Percentiles rank a stretch among this genome's conserved stretches.
Conservation (phyloP, 164 flowering plant genomes). For the Euptelea pleiosperma region DNA sequence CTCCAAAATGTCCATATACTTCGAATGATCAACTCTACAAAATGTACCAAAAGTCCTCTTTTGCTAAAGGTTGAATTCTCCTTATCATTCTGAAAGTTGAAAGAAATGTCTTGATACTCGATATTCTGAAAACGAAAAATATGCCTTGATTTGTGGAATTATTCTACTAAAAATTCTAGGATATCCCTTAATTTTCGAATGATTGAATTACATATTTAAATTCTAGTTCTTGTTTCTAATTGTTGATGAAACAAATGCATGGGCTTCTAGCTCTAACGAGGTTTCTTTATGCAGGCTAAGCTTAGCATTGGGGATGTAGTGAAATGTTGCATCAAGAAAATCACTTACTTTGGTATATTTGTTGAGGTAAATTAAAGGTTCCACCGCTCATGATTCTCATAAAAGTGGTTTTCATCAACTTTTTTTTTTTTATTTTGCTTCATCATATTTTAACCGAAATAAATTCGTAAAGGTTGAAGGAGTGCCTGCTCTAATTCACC, state of each 20-base stretch:
- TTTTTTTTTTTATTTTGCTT: neutral
- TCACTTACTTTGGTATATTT: constrained; percentile 87
- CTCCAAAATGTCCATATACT: too few relatives aligned
- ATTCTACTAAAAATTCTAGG: too few relatives aligned
- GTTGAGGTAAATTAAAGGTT: constrained; percentile 58
- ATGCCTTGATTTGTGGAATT: too few relatives aligned
- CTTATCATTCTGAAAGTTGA: too few relatives aligned
- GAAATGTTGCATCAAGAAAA: constrained; percentile 73
- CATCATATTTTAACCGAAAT: constrained; percentile 5
- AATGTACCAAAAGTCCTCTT: too few relatives aligned
- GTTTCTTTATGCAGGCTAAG: constrained; percentile 55
- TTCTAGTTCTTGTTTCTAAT: constrained; percentile 1
- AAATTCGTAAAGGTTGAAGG: constrained; percentile 71
- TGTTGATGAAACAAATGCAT: neutral
- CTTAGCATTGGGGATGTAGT: constrained; percentile 83
- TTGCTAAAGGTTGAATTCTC: too few relatives aligned
- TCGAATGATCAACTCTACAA: too few relatives aligned
- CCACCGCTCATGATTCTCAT: constrained; percentile 1
- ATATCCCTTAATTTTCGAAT: too few relatives aligned
- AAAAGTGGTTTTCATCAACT: neutral
- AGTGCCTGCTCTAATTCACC: constrained; percentile 88
- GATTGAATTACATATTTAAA: neutral
- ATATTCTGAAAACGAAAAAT: too few relatives aligned
- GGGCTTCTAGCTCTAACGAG: constrained; percentile 1
- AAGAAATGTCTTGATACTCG: too few relatives aligned